Evolutionary conservation across 257 asterid genomes (phyloP).

Genomic region (Misopates orontium): DNA sequence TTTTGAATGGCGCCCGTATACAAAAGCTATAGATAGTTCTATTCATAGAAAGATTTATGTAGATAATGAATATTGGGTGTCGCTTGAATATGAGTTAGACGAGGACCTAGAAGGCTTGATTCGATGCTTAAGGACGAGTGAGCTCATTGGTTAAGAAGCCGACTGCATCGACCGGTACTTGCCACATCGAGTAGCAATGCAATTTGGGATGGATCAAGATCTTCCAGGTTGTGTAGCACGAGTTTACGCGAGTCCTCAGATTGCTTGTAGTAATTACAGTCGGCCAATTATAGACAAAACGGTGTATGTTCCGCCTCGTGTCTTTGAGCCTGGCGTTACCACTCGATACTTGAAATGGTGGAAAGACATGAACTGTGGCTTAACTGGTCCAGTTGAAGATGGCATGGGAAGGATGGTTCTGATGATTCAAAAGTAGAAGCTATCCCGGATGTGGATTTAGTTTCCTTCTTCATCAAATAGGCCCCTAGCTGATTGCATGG

Average conservation of each 20-base stretch:
- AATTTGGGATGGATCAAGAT: constrained; percentile 53
- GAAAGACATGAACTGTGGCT: not conserved
- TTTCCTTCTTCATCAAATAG: no score
- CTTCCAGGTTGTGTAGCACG: constrained; percentile 29
- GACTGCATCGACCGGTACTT: constrained; percentile 41
- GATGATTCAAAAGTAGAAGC: no score
- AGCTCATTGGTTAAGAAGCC: constrained; percentile 35
- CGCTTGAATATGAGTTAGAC: not conserved
- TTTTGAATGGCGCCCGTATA: constrained; percentile 41
- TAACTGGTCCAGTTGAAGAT: no score
- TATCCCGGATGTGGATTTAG: no score
- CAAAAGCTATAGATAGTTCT: not conserved
- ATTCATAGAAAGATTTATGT: not conserved
- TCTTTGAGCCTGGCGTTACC: constrained; percentile 31
- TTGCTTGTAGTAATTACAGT: constrained; percentile 33
- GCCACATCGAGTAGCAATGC: constrained; percentile 59
- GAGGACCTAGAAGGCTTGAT: constrained; percentile 28
- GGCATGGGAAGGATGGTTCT: no score
- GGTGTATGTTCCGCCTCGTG: constrained; percentile 35
- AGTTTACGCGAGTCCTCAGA: constrained; percentile 12
- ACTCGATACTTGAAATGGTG: constrained; percentile 38
- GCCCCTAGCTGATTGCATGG: no score
- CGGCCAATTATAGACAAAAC: constrained; percentile 33
- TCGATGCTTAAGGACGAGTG: constrained; percentile 32
- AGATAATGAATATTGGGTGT: constrained; percentile 27